Evolutionary conservation across 805 yeast species (phyloP).

Genomic region (Candida andamanensis): DNA sequence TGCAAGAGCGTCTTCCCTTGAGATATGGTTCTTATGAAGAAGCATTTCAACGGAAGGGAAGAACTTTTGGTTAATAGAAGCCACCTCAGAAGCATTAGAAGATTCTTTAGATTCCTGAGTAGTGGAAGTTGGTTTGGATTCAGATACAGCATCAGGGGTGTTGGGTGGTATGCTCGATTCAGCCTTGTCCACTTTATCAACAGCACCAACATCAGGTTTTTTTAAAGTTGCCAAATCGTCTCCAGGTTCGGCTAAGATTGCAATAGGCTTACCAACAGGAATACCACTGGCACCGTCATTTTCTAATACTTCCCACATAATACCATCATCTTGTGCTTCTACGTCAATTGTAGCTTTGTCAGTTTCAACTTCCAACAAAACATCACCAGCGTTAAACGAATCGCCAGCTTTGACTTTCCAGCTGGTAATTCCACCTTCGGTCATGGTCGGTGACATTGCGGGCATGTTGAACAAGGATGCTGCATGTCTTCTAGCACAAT

Average conservation of each 20-base stretch:
- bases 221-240: constrained; percentile 70
- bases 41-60: constrained; percentile 76
- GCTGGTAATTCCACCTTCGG: constrained; percentile 83
- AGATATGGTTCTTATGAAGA: constrained; percentile 55
- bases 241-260: constrained; percentile 79
- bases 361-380: constrained; percentile 75
- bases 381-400: constrained; percentile 75
- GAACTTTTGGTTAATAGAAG: constrained; percentile 63
- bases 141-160: constrained; percentile 8
- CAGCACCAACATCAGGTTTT: constrained; percentile 43
- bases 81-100: constrained; percentile 22
- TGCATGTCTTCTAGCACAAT: constrained; percentile 13
- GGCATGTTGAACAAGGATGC: constrained; percentile 78
- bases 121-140: constrained; percentile 1
- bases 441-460: constrained; percentile 99
- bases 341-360: constrained; percentile 82
- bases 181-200: constrained; percentile 11
- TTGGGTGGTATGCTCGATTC: constrained; percentile 11
- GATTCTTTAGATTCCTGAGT: constrained; percentile 7
- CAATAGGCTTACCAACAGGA: constrained; percentile 86
- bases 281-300: constrained; percentile 75
- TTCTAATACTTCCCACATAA: constrained; percentile 67
- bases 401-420: constrained; percentile 82
- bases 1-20: constrained; percentile 62
- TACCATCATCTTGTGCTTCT: constrained; percentile 89